phyloP scores from a whole-genome alignment of 352 stramenopile species.

The Globisporangium perplexum region DNA sequence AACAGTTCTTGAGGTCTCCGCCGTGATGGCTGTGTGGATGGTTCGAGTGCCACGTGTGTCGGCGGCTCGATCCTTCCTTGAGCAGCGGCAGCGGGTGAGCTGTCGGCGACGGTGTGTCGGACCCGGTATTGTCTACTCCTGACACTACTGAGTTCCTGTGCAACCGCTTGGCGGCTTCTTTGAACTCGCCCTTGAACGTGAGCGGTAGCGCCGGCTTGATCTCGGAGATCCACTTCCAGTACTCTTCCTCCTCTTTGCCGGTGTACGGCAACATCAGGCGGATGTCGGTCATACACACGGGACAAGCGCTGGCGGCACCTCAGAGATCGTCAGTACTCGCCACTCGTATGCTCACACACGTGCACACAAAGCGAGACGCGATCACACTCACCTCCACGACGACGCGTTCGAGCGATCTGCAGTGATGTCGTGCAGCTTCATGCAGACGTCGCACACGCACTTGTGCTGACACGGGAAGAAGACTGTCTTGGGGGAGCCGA shows the following conservation, averaged over 20 bases:
- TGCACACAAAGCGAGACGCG: background rate
- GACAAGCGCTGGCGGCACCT: conserved; percentile 32
- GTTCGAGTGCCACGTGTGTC: conserved; percentile 15
- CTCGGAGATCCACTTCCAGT: conserved; percentile 59
- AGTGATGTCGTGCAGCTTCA: conserved; percentile 34
- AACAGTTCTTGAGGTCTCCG: conserved; percentile 7
- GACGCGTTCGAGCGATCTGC: conserved; percentile 14
- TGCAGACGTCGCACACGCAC: conserved; percentile 54
- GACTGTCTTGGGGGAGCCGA: conserved; percentile 23
- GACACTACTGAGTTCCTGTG: conserved; percentile 7
- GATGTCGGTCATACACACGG: conserved; percentile 59
- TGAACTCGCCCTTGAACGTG: conserved; percentile 49
- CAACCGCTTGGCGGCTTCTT: conserved; percentile 19
- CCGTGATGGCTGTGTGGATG: background rate
- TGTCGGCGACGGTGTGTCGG: background rate
- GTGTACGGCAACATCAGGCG: conserved; percentile 49
- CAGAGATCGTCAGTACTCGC: background rate
- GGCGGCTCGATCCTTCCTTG: conserved; percentile 1
- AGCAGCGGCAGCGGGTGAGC: background rate
- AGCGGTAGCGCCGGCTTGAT: conserved; percentile 33
- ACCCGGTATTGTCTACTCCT: background rate
- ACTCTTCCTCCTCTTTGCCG: conserved; percentile 48
- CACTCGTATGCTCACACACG: background rate
- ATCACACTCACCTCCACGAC: conserved; percentile 29
- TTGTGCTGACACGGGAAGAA: conserved; percentile 69